phyloP scores from a whole-genome alignment of 371 early-diverging fungal genomes.

The Apophysomyces ossiformis region DNA sequence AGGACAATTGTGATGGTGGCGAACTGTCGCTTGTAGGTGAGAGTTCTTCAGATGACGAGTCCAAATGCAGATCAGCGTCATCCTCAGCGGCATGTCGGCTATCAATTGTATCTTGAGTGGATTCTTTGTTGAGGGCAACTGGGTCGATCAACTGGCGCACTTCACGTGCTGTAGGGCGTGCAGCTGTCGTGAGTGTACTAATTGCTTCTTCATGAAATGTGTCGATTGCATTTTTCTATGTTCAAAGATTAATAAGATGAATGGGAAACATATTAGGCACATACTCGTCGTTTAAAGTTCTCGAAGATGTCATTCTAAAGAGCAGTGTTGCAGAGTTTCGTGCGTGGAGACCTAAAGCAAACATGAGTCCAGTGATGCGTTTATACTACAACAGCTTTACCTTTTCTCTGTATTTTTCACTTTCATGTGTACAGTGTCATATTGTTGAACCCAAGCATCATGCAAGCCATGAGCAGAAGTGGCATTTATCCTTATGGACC shows the following conservation, averaged over 20 bases:
- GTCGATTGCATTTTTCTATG: background rate
- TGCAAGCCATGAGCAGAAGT: constrained; percentile 18
- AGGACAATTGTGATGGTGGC: constrained; percentile 21
- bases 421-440: constrained; percentile 16
- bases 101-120: constrained; percentile 21
- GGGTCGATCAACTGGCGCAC: constrained; percentile 13
- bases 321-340: constrained; percentile 17
- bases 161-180: background rate
- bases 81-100: constrained; percentile 18
- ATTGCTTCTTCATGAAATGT: constrained; percentile 16
- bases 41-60: constrained; percentile 21
- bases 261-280: constrained; percentile 15
- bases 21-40: constrained; percentile 16
- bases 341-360: constrained; percentile 13
- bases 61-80: constrained; percentile 12
- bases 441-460: constrained; percentile 13
- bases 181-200: background rate
- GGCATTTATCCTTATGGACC: constrained; percentile 18
- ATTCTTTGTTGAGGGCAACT: background rate
- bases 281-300: constrained; percentile 17
- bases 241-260: constrained; percentile 15
- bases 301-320: constrained; percentile 20
- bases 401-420: constrained; percentile 17
- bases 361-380: constrained; percentile 18
- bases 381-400: constrained; percentile 17